Evolutionary conservation across 805 yeast species (phyloP).

Genomic region (Starmerella geochares): DNA sequence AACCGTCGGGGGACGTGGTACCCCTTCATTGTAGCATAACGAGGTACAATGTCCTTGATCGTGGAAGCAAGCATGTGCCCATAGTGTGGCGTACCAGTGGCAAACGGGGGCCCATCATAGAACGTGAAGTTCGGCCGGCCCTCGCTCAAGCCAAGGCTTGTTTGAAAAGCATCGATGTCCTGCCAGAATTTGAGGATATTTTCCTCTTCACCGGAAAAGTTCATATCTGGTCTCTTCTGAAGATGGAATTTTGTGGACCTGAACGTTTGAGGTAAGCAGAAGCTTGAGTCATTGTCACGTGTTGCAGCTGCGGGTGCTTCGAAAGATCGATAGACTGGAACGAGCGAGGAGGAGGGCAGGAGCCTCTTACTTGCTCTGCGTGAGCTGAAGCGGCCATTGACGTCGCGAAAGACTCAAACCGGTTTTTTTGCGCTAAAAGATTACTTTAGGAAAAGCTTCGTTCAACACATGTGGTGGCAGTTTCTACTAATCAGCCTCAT

Average conservation of each 20-base stretch:
- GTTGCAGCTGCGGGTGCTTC: background rate
- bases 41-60: conserved; percentile 91
- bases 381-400: too few relatives aligned
- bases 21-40: conserved; percentile 97
- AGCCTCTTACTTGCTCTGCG: too few relatives aligned
- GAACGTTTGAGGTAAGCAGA: background rate
- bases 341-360: too few relatives aligned
- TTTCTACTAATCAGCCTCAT: too few relatives aligned
- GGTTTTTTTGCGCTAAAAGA: too few relatives aligned
- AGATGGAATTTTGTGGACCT: background rate
- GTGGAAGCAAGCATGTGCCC: conserved; percentile 97
- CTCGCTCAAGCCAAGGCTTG: conserved; percentile 69
- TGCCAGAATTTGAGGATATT: conserved; percentile 72
- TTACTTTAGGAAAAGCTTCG: too few relatives aligned
- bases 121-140: conserved; percentile 83
- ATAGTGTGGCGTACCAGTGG: conserved; percentile 98
- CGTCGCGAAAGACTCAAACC: too few relatives aligned
- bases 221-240: conserved; percentile 27
- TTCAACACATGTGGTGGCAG: too few relatives aligned
- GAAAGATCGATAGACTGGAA: too few relatives aligned
- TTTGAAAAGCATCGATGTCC: conserved; percentile 88
- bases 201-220: conserved; percentile 83
- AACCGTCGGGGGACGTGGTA: conserved; percentile 92
- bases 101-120: conserved; percentile 99
- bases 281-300: conserved; percentile 5